Evolutionary conservation across 1,284 basidiomycete genomes (phyloP), one percentile per base, ranked within the genome.

Genomic region (Sanguinoderma infundibulare): DNA sequence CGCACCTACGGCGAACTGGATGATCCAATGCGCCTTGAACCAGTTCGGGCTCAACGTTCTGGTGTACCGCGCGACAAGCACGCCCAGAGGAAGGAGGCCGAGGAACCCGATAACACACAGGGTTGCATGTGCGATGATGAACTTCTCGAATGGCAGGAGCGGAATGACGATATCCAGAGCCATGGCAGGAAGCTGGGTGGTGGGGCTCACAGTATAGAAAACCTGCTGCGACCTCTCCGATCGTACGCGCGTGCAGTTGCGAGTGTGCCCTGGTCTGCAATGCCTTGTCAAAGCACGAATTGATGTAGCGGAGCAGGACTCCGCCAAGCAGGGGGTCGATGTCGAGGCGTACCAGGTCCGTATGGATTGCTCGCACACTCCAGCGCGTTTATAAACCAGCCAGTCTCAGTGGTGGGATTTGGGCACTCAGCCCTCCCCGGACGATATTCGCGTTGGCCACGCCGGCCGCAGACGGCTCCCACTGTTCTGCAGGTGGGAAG

Each of bases 61-160:
- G 6, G 70, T 53, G 55, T 71, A 75, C 49, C 75, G 68, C 49
- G 75, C 72, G 35, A 75, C 57, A 30, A 74, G 57, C 6, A 72
- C 70, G n/a, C 74, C 75, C 6, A 70, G 55, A 9, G 75, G 75
- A 4, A 76, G 66, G 14, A 72, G 53, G 14, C 71, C 67, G 40
- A 77, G 61, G 63, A 74, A 76, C 1, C 72, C 75, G 64, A 75
- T 61, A 51, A 67, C 63, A 59, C 65, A 72, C 28, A 73, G 62
- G 44, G 73, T 66, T 3, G 73, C 77, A 66, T 81, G 80, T 1
- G 78, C 77, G 46, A 81, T 69, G 57, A 81, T 67, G 60, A 68
- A 63, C 63, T 73, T 66, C 67, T 73, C 67, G 66, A 69, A 75
- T 36, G 68, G 66, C 36, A 67, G 65, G 47, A 72, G 65, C 20